These are phyloP conservation scores for Blastobotrys apis DNA, from an alignment of 1,139 yeast species.

Conservation along the genomic window DNA sequence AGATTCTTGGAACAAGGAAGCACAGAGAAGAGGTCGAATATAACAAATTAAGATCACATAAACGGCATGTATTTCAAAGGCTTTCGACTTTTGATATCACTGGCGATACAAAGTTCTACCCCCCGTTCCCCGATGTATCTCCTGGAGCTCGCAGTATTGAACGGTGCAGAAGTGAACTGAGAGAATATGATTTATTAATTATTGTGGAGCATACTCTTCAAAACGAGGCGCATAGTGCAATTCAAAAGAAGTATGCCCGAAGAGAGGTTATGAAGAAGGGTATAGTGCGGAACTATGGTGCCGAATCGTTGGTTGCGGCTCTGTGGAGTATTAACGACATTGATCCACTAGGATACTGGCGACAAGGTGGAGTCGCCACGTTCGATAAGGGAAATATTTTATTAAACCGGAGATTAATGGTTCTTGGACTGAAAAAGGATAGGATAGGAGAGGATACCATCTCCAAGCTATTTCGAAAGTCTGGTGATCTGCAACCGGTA, in stretches of 20 bases:
- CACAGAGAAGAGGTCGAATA: neutral
- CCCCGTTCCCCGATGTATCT: conserved; percentile 12
- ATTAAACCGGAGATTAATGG: conserved; percentile 1
- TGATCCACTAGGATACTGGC: conserved; percentile 12
- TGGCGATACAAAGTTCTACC: neutral
- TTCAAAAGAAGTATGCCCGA: neutral
- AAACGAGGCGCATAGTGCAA: neutral
- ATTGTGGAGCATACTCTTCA: neutral
- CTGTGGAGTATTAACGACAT: conserved; percentile 14
- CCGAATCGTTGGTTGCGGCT: conserved; percentile 1
- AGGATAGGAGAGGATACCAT: neutral
- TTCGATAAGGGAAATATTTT: neutral
- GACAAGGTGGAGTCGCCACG: neutral
- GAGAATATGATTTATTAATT: neutral
- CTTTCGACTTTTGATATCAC: conserved; percentile 4
- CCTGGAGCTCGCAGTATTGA: conserved; percentile 9
- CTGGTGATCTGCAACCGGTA: conserved; percentile 1
- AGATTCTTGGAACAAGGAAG: conserved; percentile 7
- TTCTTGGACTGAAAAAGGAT: conserved; percentile 1
- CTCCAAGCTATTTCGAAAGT: neutral
- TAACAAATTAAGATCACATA: neutral
- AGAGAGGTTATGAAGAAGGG: neutral
- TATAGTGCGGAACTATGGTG: neutral
- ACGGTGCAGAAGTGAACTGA: neutral
- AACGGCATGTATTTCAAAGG: conserved; percentile 2